A percentile compares a stretch with the other conserved stretches of the same genome.
Evolutionary conservation across 176 grass and related monocot species (phyloP).

Genomic region (Areca catechu): DNA sequence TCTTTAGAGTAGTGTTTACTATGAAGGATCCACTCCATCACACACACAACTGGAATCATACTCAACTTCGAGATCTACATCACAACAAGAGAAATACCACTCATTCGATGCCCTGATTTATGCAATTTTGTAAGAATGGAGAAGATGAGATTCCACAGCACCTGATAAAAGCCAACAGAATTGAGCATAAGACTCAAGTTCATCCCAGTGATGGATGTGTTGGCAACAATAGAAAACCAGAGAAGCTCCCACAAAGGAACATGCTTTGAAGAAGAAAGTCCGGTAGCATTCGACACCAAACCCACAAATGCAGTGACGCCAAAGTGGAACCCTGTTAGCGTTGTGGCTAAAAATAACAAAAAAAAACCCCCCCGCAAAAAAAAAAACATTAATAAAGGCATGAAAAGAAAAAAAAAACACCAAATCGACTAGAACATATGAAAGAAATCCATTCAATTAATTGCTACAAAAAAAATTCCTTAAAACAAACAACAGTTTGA

Average conservation of each 20-base stretch:
- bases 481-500: too few species aligned
- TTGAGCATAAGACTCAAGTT: constrained; percentile 18
- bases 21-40: constrained; percentile 44
- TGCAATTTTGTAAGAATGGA: too few species aligned
- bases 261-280: neutral
- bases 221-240: constrained; percentile 15
- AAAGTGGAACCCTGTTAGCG: constrained; percentile 11
- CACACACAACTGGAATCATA: constrained; percentile 50
- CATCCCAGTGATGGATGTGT: constrained; percentile 9
- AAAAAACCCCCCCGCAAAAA: too few species aligned
- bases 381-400: too few species aligned
- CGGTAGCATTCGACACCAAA: neutral
- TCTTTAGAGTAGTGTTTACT: constrained; percentile 35
- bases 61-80: constrained; percentile 43
- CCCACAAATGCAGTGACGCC: constrained; percentile 3
- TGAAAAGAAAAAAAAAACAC: too few species aligned
- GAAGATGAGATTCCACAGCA: neutral
- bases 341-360: neutral
- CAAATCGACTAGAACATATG: too few species aligned
- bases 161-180: constrained; percentile 20
- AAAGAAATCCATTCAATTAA: too few species aligned
- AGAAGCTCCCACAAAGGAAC: constrained; percentile 13
- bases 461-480: too few species aligned
- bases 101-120: too few species aligned
- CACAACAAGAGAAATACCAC: neutral